Evolutionary conservation across 2,329 filamentous ascomycete species (phyloP).

Genomic region (Venturia aucupariae): DNA sequence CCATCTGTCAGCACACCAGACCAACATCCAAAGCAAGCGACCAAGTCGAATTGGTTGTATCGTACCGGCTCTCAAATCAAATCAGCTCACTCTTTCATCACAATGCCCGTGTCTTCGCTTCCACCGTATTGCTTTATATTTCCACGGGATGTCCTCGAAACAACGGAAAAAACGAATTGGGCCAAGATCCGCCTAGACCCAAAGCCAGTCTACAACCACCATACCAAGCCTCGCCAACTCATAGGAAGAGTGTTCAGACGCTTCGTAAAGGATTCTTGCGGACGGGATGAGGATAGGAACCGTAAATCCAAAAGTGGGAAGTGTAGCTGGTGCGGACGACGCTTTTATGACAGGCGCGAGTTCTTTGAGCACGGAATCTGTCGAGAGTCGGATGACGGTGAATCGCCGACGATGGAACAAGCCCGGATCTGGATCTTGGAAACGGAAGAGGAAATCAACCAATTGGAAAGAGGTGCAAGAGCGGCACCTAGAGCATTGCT

Average conservation of each 20-base stretch:
- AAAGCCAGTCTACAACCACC: too few species aligned
- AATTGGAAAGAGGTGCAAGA: not conserved
- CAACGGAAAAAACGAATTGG: too few species aligned
- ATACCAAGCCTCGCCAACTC: not conserved
- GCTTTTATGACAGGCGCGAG: not conserved
- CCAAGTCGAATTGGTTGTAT: too few species aligned
- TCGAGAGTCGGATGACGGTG: not conserved
- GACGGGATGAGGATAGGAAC: too few species aligned
- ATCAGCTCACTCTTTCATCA: too few species aligned
- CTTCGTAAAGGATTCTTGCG: not conserved
- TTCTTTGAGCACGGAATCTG: not conserved
- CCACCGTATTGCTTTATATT: too few species aligned
- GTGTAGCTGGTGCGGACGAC: not conserved
- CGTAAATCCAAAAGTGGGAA: not conserved
- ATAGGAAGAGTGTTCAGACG: not conserved
- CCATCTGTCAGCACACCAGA: too few species aligned
- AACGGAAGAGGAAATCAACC: not conserved
- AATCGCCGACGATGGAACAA: not conserved
- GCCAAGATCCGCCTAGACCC: too few species aligned
- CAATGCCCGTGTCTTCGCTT: too few species aligned
- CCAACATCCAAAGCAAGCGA: too few species aligned
- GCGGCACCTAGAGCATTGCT: not conserved
- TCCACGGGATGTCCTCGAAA: too few species aligned
- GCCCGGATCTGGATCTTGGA: not conserved
- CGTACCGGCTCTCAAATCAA: too few species aligned